Evolutionary conservation across 148 eudicot species (phyloP), one percentile per base, ranked within the genome.

Genomic region (Fallopia convolvulus): DNA sequence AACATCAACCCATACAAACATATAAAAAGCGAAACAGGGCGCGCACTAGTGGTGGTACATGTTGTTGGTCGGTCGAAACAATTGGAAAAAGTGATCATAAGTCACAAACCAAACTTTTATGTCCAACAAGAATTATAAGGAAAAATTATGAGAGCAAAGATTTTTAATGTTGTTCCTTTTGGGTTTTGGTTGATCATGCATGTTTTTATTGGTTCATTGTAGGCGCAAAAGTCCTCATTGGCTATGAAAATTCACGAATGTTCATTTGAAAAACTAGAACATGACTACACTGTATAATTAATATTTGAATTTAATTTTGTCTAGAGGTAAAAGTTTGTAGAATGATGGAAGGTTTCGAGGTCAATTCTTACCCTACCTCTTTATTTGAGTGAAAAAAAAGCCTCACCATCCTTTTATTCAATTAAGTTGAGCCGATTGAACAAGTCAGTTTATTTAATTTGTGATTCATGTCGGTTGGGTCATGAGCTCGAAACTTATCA

Each of bases 51-150:
- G 20, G 46, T 14, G n/a, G 72, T 66, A 66, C 36, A 36, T 66
- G 72, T 68, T 68, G 20, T 68, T 68, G 72, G 72, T 68, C 72
- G 72, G 72, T 68, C 72, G 21, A 39, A 68, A 68, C 72, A 68
- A 33, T 33, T 6, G 72, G 17, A 14, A 66, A 63, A 65, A 26
- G 36, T 26, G 21, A 1, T 20, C 18, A 26, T 1, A 26, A 6
- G 0, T 63, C 40, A 32, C 70, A 10, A 10, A 65, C 70, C 41
- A 30, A 12, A 26, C 70, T 17, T 36, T 18, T 7, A 39, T 7
- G 39, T 39, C 20, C 10, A 68, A 4, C 44, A 68, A 33, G 42
- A 68, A 33, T 66, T 66, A 66, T 66, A 66, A 68, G 70, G 61
- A 55, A 10, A 11, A 63, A 11, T 23, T 26, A 58, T 58, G 65